Evolutionary conservation across 177 flowering plant genomes (phyloP).

Genomic region (Vitis hybrid): DNA sequence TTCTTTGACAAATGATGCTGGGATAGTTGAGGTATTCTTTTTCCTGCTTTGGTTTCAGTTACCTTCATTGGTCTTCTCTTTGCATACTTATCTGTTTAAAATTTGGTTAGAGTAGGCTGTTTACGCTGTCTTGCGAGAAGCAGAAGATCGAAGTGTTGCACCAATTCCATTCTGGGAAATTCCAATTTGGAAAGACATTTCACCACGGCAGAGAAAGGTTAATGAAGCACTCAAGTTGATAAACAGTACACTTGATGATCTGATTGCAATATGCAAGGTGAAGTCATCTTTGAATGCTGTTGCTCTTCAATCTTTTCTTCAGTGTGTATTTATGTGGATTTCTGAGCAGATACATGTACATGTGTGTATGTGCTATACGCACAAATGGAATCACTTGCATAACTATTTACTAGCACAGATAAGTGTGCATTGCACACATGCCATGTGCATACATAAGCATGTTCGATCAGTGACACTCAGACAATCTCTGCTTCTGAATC

Average conservation of each 20-base stretch:
- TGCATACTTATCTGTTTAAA: constrained; percentile 3
- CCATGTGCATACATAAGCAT: too few species aligned
- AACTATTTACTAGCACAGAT: too few species aligned
- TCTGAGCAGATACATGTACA: too few species aligned
- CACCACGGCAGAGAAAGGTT: constrained; percentile 81
- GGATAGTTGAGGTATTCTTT: constrained; percentile 80
- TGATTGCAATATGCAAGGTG: constrained; percentile 92
- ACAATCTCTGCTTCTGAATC: too few species aligned
- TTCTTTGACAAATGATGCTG: constrained; percentile 86
- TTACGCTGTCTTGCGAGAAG: constrained; percentile 88
- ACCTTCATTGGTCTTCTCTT: background rate
- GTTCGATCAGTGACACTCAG: too few species aligned
- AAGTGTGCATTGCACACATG: too few species aligned
- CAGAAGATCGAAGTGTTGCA: constrained; percentile 84
- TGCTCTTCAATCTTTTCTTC: too few species aligned
- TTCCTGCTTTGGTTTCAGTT: background rate
- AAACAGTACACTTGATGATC: constrained; percentile 72
- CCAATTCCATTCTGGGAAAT: constrained; percentile 93
- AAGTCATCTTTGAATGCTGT: background rate
- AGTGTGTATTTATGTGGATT: too few species aligned
- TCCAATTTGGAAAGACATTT: constrained; percentile 97
- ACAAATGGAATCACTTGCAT: too few species aligned
- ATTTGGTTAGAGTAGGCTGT: constrained; percentile 68
- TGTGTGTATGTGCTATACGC: too few species aligned
- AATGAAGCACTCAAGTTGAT: constrained; percentile 72